Evolutionary conservation across 306 rosid species (phyloP).

Genomic region (Cucurbita moschata): DNA sequence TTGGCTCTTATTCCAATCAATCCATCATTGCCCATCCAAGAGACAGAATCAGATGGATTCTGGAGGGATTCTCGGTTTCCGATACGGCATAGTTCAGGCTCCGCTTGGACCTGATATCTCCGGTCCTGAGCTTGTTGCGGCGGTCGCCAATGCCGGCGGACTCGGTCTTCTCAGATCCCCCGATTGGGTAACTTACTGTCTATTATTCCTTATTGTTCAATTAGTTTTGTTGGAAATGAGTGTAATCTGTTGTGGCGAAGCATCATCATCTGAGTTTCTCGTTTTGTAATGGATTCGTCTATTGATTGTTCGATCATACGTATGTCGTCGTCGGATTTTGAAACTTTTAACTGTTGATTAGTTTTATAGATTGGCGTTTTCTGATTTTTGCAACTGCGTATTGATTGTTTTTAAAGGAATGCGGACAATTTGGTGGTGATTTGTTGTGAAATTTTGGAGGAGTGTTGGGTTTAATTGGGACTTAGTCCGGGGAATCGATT

Average conservation of each 20-base stretch:
- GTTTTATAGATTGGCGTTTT: neutral
- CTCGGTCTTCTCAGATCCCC: conserved; percentile 59
- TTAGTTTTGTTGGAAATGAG: neutral
- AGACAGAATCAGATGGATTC: conserved; percentile 26
- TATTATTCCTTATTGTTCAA: neutral
- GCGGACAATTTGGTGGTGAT: neutral
- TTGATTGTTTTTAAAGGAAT: neutral
- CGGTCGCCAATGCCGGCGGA: conserved; percentile 71
- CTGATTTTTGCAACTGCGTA: neutral
- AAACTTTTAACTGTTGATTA: neutral
- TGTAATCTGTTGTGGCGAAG: neutral
- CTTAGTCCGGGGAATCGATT: neutral
- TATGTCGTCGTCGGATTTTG: neutral
- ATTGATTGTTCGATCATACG: neutral
- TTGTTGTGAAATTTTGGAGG: neutral
- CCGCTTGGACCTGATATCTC: conserved; percentile 83
- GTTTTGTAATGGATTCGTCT: neutral
- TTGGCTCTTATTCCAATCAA: neutral
- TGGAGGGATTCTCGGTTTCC: conserved; percentile 57
- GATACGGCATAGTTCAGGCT: conserved; percentile 53
- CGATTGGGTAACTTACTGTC: conserved; percentile 29
- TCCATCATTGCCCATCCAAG: neutral
- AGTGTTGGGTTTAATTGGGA: neutral
- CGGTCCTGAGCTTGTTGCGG: conserved; percentile 63
- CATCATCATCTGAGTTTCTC: neutral